A percentile compares a stretch with the other conserved stretches of the same genome.
These are phyloP conservation scores for Psilocybe cubensis DNA, from an alignment of 768 basidiomycete species.

Conservation along the genomic window DNA sequence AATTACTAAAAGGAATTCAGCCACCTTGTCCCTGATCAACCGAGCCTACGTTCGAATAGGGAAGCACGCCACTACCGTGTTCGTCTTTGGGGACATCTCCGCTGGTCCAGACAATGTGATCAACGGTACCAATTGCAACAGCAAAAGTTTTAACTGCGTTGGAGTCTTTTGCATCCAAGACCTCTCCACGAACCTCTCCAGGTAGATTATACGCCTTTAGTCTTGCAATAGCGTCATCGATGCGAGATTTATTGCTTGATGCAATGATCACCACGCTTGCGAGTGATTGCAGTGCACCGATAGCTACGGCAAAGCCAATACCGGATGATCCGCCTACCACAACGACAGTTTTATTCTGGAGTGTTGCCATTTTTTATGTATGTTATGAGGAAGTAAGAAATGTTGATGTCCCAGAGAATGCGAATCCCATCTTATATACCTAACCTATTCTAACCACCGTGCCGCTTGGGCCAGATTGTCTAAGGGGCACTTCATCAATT, in stretches of 20 bases:
- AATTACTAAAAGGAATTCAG: no score
- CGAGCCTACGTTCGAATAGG: no score
- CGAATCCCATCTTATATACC: no score
- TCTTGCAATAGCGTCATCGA: background rate
- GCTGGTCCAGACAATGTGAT: constrained; percentile 12
- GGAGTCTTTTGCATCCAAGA: background rate
- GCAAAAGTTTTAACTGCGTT: background rate
- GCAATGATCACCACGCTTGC: constrained; percentile 4
- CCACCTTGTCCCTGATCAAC: no score
- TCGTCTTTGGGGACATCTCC: background rate
- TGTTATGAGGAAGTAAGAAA: no score
- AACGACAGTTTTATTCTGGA: background rate
- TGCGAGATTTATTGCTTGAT: constrained; percentile 2
- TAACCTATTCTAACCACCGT: no score
- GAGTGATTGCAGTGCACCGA: background rate
- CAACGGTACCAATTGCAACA: background rate
- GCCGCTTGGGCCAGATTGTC: no score
- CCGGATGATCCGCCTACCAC: background rate
- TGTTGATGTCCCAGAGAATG: no score
- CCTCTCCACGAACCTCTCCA: constrained; percentile 3
- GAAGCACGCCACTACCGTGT: background rate
- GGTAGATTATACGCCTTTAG: constrained; percentile 1
- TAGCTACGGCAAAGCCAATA: background rate
- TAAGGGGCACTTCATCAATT: no score
- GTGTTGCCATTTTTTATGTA: background rate